Base-by-base conservation (phyloP, 352 stramenopile genomes). In the Phytopythium mirpurense region DNA sequence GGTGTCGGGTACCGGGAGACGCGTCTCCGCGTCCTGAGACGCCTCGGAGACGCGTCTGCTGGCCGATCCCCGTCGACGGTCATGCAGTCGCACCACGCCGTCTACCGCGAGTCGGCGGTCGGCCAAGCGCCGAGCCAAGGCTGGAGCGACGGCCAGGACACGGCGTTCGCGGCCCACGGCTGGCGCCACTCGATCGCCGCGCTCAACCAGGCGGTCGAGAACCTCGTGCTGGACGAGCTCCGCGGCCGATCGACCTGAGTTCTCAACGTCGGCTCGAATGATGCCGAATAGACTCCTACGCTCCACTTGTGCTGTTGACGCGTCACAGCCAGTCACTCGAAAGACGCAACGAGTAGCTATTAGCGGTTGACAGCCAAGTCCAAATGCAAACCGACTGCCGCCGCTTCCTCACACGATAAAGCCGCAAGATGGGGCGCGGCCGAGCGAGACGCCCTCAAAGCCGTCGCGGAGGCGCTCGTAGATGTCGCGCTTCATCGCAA, bases 191-290 rank as follows among this genome's bases (percentile, higher is more conserved):
- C 56, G 12, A 45, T 67, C 24, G n/a, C 60, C n/a, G 62, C 59
- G 29, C 74, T 65, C 35, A 71, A 69, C 48, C 67, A 73, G 37
- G 67, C 72, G 34, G 68, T 77, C 24, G 70, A 80, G 45, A 80
- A 80, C 40, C 53, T 80, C 7, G 34, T 80, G 10, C 63, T 80
- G 26, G 60, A 77, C 16, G 64, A 68, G 5, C 51, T 57, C 0
- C 58, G 67, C 31, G 41, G 26, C 18, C 11, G 23, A 4, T 27
- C 5, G 5, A 34, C 32, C 14, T 21, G 26, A 31, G 18, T 23
- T 14, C 29, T n/a, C n/a, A n/a, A n/a, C n/a, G n/a, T n/a, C n/a
- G n/a, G n/a, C n/a, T n/a, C n/a, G n/a, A n/a, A n/a, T n/a, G n/a
- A n/a, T n/a, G n/a, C n/a, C n/a, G n/a, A n/a, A n/a, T n/a, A n/a